Evolutionary conservation across 768 basidiomycete species (phyloP), one percentile per base, ranked within the genome.

Genomic region (Pleurotus citrinopileatus): DNA sequence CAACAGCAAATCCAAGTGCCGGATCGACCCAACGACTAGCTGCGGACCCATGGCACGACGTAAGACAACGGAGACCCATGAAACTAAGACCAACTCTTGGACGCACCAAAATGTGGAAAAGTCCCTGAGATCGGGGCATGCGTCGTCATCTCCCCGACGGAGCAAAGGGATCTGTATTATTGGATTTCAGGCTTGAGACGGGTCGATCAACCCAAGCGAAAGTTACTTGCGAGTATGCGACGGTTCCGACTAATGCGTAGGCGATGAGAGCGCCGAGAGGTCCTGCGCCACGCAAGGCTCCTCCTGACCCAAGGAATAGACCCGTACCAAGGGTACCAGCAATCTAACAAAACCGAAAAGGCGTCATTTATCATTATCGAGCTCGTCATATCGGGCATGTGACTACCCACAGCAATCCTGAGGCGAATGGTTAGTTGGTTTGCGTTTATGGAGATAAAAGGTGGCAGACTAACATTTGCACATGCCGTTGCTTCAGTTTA

Each of bases 61-160:
- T 47, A 22, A 23, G 34, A 23, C 15, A 46, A n/a, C 19, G 37
- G 37, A 20, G 8, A 36, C 50, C 13, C n/a, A 28, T 32, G 27
- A 12, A 27, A 15, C 22, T 17, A 19, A 40, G 12, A 19, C 52
- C 32, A 36, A 43, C 19, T 6, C 32, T 7, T n/a, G 23, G 19
- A 53, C 73, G 3, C 44, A 80, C 82, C 83, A 65, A 78, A 89
- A 67, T 88, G 86, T 17, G 87, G 86, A 64, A 89, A 90, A 0
- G 86, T 84, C 15, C 89, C 89, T 3, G 88, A 86, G 44, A 90
- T 82, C 2, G 89, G 89, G 1, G 87, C 88, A 68, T 81, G 80
- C 3, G 85, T 82, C n/a, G 87, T 86, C 87, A 91, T 86, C 69
- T 91, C 89, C 28, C 83, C 87, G 12, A 89, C 65, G 2, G 83